Evolutionary conservation across 768 basidiomycete genomes (phyloP).

Genomic region (Rhizopogon rudus): DNA sequence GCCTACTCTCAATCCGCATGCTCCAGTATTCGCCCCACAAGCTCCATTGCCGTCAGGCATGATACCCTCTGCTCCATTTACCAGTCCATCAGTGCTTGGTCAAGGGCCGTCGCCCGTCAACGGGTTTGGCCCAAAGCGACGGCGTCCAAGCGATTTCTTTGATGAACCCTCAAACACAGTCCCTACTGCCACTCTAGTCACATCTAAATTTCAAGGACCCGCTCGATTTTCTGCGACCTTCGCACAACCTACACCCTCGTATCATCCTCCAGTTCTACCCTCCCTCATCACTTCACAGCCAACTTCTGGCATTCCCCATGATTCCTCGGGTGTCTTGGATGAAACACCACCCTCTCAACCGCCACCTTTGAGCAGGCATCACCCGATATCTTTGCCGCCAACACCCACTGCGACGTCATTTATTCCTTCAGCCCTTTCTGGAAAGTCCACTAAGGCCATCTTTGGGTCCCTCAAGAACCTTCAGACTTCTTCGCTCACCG

Average conservation of each 20-base stretch:
- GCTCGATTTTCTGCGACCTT: conserved; percentile 1
- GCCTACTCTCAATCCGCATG: conserved; percentile 15
- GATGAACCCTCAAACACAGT: not conserved
- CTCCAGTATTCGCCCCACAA: conserved; percentile 8
- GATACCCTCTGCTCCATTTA: not conserved
- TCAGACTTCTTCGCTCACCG: conserved; percentile 19
- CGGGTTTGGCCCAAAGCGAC: no score
- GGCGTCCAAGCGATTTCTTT: not conserved
- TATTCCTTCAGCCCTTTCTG: conserved; percentile 10
- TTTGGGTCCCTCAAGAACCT: conserved; percentile 18
- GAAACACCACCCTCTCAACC: conserved; percentile 17
- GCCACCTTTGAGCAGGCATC: conserved; percentile 22
- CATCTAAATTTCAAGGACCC: not conserved
- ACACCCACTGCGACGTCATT: conserved; percentile 22
- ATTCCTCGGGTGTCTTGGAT: not conserved
- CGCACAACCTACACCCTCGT: not conserved
- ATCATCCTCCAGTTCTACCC: conserved; percentile 12
- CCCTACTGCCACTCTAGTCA: not conserved
- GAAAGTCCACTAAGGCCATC: conserved; percentile 13
- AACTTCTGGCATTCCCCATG: conserved; percentile 1
- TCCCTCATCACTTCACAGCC: conserved; percentile 4
- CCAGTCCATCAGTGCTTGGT: not conserved
- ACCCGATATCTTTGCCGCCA: conserved; percentile 29
- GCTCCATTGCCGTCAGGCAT: not conserved
- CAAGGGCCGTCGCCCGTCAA: no score